A percentile compares a stretch with the other conserved stretches of the same genome.
Evolutionary conservation across 805 yeast species (phyloP).

Genomic region (Sugiyamaella marilandica): DNA sequence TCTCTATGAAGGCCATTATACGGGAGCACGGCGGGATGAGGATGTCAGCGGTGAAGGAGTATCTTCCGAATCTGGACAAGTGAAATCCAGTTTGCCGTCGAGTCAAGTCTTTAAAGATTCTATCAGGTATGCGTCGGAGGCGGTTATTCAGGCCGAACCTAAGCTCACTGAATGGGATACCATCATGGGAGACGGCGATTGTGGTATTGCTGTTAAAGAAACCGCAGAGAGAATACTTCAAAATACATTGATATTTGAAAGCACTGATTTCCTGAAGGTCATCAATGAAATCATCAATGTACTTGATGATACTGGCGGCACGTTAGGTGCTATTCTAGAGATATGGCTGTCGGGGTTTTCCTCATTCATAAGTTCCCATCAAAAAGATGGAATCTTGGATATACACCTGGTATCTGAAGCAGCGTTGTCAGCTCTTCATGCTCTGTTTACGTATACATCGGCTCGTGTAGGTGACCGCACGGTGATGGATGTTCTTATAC

Average conservation of each 20-base stretch:
- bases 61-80: background rate
- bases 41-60: background rate
- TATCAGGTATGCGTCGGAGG: constrained; percentile 1
- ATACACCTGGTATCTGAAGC: constrained; percentile 10
- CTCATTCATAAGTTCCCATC: background rate
- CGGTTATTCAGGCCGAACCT: constrained; percentile 1
- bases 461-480: constrained; percentile 90
- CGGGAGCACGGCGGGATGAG: background rate
- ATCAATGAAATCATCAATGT: constrained; percentile 2
- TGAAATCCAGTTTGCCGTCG: background rate
- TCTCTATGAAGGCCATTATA: background rate
- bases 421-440: constrained; percentile 51
- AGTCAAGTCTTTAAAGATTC: background rate
- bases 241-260: background rate
- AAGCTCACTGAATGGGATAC: constrained; percentile 10
- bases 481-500: constrained; percentile 55
- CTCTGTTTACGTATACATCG: constrained; percentile 77
- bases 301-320: constrained; percentile 75
- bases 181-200: constrained; percentile 10
- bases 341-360: constrained; percentile 64
- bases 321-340: constrained; percentile 89
- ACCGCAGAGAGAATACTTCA: background rate
- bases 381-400: background rate
- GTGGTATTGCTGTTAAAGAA: constrained; percentile 10
- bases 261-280: background rate